phyloP scores from a whole-genome alignment of 1,284 basidiomycete species.

The Mrakiaceae sp. region DNA sequence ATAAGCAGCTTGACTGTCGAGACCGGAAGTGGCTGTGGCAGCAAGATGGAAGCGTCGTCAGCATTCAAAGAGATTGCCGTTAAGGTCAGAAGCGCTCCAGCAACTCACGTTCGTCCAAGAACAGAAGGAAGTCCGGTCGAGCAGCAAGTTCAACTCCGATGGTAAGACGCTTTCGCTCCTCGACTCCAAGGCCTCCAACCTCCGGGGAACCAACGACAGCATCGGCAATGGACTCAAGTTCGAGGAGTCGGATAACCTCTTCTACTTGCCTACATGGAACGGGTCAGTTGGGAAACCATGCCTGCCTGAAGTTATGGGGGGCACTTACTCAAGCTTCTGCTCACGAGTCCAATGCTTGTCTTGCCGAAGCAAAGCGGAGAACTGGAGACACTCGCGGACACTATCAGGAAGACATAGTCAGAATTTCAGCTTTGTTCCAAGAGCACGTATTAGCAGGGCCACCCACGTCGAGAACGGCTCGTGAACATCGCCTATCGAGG shows the following conservation, averaged over 20 bases:
- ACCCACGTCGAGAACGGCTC: constrained; percentile 21
- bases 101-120: constrained; percentile 36
- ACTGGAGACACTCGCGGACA: constrained; percentile 68
- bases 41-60: neutral
- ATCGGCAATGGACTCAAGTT: constrained; percentile 40
- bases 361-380: constrained; percentile 72
- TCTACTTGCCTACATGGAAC: constrained; percentile 26
- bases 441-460: too few relatives aligned
- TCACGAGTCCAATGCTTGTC: constrained; percentile 48
- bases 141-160: constrained; percentile 44
- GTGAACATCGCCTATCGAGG: constrained; percentile 23
- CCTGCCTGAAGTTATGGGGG: too few relatives aligned
- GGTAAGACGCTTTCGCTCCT: constrained; percentile 43
- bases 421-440: constrained; percentile 41
- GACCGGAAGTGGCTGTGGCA: constrained; percentile 32
- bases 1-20: constrained; percentile 47
- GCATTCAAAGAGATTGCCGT: neutral
- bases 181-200: constrained; percentile 40
- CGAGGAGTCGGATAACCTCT: constrained; percentile 41
- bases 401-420: constrained; percentile 51
- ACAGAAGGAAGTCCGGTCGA: constrained; percentile 47
- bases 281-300: too few relatives aligned
- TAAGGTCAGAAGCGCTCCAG: neutral
- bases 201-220: constrained; percentile 39
- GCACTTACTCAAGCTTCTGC: constrained; percentile 40